Evolutionary conservation across 116 monocot species (phyloP).

Genomic region (Cymodocea nodosa): DNA sequence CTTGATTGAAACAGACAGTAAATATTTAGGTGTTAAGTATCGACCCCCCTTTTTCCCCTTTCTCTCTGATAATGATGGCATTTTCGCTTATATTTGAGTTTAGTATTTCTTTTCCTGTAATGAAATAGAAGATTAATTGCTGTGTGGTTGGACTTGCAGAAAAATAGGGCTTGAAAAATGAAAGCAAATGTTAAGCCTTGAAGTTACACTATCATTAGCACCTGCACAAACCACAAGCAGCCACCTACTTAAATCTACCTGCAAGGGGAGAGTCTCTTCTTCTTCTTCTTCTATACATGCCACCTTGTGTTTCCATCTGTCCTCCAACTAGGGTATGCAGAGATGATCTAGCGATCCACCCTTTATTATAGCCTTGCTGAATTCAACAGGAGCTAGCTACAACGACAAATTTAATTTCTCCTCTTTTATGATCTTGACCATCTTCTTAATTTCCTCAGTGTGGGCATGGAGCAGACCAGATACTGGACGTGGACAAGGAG

Average conservation of each 20-base stretch:
- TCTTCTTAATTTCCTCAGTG: background rate
- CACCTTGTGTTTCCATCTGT: background rate
- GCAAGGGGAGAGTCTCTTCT: background rate
- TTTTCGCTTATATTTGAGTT: too few relatives aligned
- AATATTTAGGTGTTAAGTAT: too few relatives aligned
- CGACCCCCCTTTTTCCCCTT: too few relatives aligned
- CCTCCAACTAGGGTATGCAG: background rate
- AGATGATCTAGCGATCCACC: background rate
- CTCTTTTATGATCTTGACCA: background rate
- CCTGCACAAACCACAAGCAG: background rate
- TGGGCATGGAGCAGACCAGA: slow-evolving; percentile 31
- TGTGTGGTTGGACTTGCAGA: too few relatives aligned
- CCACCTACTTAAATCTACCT: background rate
- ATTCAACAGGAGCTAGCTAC: background rate
- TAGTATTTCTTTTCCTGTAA: background rate
- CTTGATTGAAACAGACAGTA: too few relatives aligned
- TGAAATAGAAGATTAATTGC: background rate
- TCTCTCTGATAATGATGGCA: too few relatives aligned
- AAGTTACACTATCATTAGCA: background rate
- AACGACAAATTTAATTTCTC: too few relatives aligned
- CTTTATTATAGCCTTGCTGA: background rate
- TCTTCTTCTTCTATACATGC: background rate
- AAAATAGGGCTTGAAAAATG: background rate
- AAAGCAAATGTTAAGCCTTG: background rate
- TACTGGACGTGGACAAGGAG: slow-evolving; percentile 50